These are phyloP conservation scores for Pseudogymnoascus verrucosus DNA, from an alignment of 2,329 filamentous ascomycete species.

Conservation along the genomic window DNA sequence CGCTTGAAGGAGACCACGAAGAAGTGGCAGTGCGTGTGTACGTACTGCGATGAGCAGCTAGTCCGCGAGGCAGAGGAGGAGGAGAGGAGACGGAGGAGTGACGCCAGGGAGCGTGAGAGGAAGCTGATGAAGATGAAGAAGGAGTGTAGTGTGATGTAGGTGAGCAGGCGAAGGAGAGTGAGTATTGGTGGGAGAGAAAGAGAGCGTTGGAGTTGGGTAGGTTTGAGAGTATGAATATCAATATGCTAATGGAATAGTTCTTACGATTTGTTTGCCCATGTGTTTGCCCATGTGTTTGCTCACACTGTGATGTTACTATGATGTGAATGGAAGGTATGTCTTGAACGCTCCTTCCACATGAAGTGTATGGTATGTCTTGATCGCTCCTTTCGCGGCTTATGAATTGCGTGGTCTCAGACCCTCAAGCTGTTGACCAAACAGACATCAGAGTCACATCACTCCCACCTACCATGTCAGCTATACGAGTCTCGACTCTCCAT, in stretches of 20 bases:
- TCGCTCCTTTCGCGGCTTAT: background rate
- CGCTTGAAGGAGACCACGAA: background rate
- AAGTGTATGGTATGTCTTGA: background rate
- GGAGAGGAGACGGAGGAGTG: background rate
- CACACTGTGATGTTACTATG: background rate
- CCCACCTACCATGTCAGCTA: background rate
- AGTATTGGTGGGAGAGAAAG: background rate
- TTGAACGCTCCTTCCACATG: background rate
- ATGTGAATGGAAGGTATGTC: background rate
- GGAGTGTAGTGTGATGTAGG: background rate
- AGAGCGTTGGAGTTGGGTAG: constrained; percentile 18
- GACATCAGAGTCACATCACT: background rate
- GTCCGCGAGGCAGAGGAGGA: background rate
- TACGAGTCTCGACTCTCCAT: background rate
- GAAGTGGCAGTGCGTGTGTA: background rate
- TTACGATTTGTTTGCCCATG: background rate
- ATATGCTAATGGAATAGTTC: background rate
- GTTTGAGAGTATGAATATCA: constrained; percentile 11
- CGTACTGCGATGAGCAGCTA: background rate
- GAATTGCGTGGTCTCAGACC: background rate
- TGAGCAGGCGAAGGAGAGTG: background rate
- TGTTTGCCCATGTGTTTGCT: background rate
- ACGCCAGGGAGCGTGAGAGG: background rate
- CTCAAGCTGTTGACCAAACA: background rate
- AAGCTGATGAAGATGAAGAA: background rate